These are phyloP conservation scores for Pseudohalonectria lignicola DNA, from an alignment of 2,329 filamentous ascomycete species.

Conservation along the genomic window DNA sequence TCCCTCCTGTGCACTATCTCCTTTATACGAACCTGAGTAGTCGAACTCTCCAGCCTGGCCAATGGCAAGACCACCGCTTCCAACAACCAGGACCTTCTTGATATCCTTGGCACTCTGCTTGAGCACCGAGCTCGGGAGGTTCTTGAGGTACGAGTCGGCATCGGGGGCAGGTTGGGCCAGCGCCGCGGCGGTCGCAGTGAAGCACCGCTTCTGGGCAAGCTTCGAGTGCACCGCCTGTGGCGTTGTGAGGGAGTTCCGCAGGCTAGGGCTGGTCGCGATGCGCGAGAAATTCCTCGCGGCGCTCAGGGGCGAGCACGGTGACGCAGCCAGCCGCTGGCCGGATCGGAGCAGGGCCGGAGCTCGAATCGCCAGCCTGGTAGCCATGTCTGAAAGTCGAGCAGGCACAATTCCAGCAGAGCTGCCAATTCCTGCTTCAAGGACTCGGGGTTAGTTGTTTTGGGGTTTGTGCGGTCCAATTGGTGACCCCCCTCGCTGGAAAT, in stretches of 20 bases:
- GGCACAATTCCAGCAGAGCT: too few relatives aligned
- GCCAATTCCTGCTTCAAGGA: too few relatives aligned
- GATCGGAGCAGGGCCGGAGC: slow-evolving; percentile 47
- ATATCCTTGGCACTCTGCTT: slow-evolving; percentile 75
- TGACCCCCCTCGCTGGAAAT: too few relatives aligned
- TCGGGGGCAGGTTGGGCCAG: slow-evolving; percentile 61
- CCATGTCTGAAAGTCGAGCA: too few relatives aligned
- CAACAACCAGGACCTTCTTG: slow-evolving; percentile 95
- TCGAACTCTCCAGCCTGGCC: slow-evolving; percentile 97
- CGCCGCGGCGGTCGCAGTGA: slow-evolving; percentile 31
- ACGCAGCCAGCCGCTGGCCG: slow-evolving; percentile 31
- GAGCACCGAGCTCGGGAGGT: slow-evolving; percentile 79
- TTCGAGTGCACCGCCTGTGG: slow-evolving; percentile 10
- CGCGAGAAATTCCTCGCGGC: slow-evolving; percentile 29
- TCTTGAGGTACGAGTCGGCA: slow-evolving; percentile 79
- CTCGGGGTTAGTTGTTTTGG: too few relatives aligned
- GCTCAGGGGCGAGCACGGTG: slow-evolving; percentile 28
- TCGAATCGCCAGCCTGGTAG: slow-evolving; percentile 34
- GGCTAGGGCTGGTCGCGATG: slow-evolving; percentile 4
- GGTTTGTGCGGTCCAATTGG: too few relatives aligned
- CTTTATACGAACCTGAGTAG: slow-evolving; percentile 67
- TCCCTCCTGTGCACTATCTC: too few relatives aligned
- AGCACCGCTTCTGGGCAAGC: slow-evolving; percentile 31
- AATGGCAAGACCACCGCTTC: slow-evolving; percentile 89
- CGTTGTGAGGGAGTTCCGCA: slow-evolving; percentile 18